phyloP scores from a whole-genome alignment of 176 grass and related monocot genomes.

The Guadua angustifolia region DNA sequence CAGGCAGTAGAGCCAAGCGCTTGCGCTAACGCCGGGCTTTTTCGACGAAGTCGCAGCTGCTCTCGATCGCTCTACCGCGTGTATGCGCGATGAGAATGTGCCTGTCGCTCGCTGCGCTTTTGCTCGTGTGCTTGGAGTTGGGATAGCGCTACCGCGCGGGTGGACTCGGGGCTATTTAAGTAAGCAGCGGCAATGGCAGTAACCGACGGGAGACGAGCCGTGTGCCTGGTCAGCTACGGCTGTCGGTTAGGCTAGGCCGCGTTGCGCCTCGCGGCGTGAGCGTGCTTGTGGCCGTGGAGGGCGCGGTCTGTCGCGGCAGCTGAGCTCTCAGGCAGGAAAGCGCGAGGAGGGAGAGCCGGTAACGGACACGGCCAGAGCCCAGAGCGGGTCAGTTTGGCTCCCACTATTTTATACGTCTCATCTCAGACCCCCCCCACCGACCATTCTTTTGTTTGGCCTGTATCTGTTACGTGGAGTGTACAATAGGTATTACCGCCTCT shows the following conservation, averaged over 20 bases:
- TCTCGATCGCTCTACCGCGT: not conserved
- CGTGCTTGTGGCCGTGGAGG: conserved; percentile 3
- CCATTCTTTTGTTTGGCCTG: not conserved
- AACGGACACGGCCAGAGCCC: not conserved
- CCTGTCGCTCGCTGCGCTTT: not conserved
- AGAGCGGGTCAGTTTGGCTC: not conserved
- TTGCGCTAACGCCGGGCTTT: no score
- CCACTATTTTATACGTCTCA: not conserved
- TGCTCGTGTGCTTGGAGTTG: not conserved
- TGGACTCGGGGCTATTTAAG: conserved; percentile 8
- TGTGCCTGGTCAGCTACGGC: conserved; percentile 17
- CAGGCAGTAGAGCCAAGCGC: no score
- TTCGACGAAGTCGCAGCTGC: no score
- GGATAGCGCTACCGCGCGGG: not conserved
- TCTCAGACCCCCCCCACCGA: conserved; percentile 23
- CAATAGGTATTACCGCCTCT: no score
- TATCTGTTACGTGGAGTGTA: no score
- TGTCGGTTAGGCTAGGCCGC: not conserved
- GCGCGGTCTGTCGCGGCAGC: not conserved
- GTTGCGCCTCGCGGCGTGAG: not conserved
- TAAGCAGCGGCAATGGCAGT: not conserved
- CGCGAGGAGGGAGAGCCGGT: not conserved
- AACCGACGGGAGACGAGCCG: not conserved
- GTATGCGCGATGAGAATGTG: not conserved
- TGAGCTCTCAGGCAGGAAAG: not conserved